Base-by-base conservation (phyloP, 805 yeast genomes). In the Pachysolen tannophilus region DNA sequence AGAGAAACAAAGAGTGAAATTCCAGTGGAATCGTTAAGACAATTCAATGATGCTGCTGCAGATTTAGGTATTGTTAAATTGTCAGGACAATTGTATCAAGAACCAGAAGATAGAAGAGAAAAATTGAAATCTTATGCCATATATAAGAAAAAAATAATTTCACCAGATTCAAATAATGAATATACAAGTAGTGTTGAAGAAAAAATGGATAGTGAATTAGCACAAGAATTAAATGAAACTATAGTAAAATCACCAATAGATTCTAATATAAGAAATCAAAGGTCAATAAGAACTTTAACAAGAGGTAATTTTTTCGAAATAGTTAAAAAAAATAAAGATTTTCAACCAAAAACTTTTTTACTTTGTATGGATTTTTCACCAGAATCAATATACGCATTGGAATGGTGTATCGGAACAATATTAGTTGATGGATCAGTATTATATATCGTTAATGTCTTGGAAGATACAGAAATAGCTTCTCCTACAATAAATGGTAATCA, bases 361-460 rank as follows among this genome's bases (percentile, higher is more conserved):
- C 69, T 86, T 15, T 85, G 92, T 49, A 72, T 82, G 62, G 96
- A 88, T 53, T 69, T 82, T 43, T 77, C 90, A 3, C 82, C 85
- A 1, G 96, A 86, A 52, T 79, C 94, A 2, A 66, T 69, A 26
- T 82, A 82, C 55, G 92, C 96, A 0, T 63, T 88, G 16, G 92
- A 85, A 48, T 87, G 95, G 82, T 74, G 87, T 28, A 66, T 88
- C 45, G 97, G 97, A 2, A 74, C 94, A 0, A 80, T 86, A 1
- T 65, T 87, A 31, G 81, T 78, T 16, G 87, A 84, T 49, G 92
- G 92, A 0, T 82, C 86, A 35, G 85, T 87, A 1, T 57, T 87
- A 36, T 84, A 82, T 52, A 72, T 85, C 15, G 75, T 85, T 18
- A 72, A 73, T 44, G 79, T 73, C 9, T 65, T 69, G 38, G 78